Percentiles rank a stretch among this genome's conserved stretches.
Evolutionary conservation across 306 rosid genomes (phyloP).

Genomic region (Medicago arabica): DNA sequence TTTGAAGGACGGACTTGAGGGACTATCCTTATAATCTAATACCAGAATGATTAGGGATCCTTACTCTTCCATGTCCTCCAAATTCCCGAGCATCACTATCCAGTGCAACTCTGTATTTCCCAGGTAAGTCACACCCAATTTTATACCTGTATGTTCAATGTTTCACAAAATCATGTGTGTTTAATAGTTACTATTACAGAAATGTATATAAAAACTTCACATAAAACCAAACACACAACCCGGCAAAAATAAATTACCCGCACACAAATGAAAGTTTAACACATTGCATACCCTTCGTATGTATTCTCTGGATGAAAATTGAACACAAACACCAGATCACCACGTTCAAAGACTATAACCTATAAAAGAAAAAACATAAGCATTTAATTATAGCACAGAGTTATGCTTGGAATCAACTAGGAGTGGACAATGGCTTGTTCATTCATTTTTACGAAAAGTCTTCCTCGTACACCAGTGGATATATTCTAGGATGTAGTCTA

Average conservation of each 20-base stretch:
- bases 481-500: slow-evolving; percentile 30
- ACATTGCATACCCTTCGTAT: slow-evolving; percentile 73
- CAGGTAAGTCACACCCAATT: slow-evolving; percentile 98
- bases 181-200: slow-evolving; percentile 4
- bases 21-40: not conserved
- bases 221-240: slow-evolving; percentile 27
- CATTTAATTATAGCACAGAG: slow-evolving; percentile 31
- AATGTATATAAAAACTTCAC: slow-evolving; percentile 24
- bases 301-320: slow-evolving; percentile 88
- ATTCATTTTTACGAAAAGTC: slow-evolving; percentile 22
- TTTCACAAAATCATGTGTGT: slow-evolving; percentile 41
- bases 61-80: slow-evolving; percentile 97
- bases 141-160: slow-evolving; percentile 69
- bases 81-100: slow-evolving; percentile 86
- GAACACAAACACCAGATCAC: slow-evolving; percentile 89
- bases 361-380: slow-evolving; percentile 43
- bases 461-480: slow-evolving; percentile 1
- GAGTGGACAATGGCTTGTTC: slow-evolving; percentile 27
- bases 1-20: slow-evolving; percentile 3
- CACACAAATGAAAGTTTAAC: slow-evolving; percentile 33
- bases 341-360: slow-evolving; percentile 95
- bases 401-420: slow-evolving; percentile 7
- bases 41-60: slow-evolving; percentile 44
- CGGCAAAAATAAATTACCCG: slow-evolving; percentile 8
- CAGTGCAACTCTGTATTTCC: slow-evolving; percentile 92